Base-by-base conservation (phyloP, 2,329 filamentous ascomycete species). In the Aureobasidium sp. region DNA sequence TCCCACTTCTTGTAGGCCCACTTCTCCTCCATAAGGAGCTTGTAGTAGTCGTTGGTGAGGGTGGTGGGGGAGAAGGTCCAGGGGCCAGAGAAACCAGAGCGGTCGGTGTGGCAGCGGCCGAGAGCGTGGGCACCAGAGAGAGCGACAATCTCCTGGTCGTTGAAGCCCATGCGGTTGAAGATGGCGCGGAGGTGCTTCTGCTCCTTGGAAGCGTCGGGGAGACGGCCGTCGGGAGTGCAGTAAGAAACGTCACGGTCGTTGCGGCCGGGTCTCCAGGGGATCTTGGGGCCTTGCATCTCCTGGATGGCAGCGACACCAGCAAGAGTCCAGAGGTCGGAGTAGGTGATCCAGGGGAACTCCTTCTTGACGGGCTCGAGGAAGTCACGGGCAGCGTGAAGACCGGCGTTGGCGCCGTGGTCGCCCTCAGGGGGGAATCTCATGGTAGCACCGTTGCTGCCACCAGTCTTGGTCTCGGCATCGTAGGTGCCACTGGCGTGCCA, bases 241-340 rank as follows among this genome's bases (percentile, higher is more conserved):
- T 85, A 89, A 62, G 86, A 77, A 31, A 88, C 77, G 67, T 96
- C 92, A 69, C 82, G 82, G 76, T 99, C 93, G 62, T 75, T 65
- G 69, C 93, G 90, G 70, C 93, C 93, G 53, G 93, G 90, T 69
- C 93, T 84, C 87, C 85, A 99, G 63, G 91, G 90, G 68, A 99
- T 85, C 69, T 80, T 77, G 64, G 93, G 93, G 7, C 93, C 93
- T 73, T 92, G 85, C 87, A 96, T 93, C 78, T 99, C 93, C 79
- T 97, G 93, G 73, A 97, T 85, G 67, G 92, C 89, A 73, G 81
- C 84, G 65, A 94, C 85, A 71, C 90, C 94, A 57, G 77, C 87
- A 60, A 99, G 85, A 64, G 94, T 97, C 94, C 93, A 97, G 67
- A 99, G 87, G 73, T 99, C 93, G 15, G 91, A 95, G 83, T 96